Percentiles rank a stretch among this genome's conserved stretches.
These are phyloP conservation scores for Lactarius quietus DNA, from an alignment of 768 basidiomycete species.

Conservation along the genomic window DNA sequence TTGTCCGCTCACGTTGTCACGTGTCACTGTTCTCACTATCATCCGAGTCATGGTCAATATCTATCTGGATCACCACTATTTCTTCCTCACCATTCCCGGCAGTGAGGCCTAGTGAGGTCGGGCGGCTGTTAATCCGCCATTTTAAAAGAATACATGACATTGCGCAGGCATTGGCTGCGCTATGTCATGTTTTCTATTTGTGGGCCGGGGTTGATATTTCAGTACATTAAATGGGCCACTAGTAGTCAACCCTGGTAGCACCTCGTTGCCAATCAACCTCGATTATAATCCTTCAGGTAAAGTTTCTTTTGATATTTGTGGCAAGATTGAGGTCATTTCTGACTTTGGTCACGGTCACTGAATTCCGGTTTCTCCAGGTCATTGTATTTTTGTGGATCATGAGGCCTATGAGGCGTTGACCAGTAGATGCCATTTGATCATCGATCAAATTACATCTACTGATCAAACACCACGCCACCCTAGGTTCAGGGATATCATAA, in stretches of 20 bases:
- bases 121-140: neutral
- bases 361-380: neutral
- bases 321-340: neutral
- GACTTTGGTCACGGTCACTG: too few species aligned
- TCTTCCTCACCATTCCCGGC: neutral
- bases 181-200: constrained; percentile 6
- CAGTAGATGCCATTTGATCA: too few species aligned
- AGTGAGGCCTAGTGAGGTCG: neutral
- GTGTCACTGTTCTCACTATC: too few species aligned
- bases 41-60: neutral
- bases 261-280: neutral
- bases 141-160: too few species aligned
- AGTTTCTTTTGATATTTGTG: neutral
- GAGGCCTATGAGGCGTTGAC: neutral
- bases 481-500: neutral
- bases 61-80: neutral
- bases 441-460: neutral
- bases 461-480: neutral
- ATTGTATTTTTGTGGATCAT: neutral
- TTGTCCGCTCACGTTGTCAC: too few species aligned
- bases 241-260: neutral
- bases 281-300: constrained; percentile 5
- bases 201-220: neutral
- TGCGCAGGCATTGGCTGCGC: too few species aligned
- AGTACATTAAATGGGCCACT: neutral